Percentiles rank a stretch among this genome's conserved stretches.
phyloP scores from a whole-genome alignment of 257 asterid genomes.

The Jacaranda mimosifolia region DNA sequence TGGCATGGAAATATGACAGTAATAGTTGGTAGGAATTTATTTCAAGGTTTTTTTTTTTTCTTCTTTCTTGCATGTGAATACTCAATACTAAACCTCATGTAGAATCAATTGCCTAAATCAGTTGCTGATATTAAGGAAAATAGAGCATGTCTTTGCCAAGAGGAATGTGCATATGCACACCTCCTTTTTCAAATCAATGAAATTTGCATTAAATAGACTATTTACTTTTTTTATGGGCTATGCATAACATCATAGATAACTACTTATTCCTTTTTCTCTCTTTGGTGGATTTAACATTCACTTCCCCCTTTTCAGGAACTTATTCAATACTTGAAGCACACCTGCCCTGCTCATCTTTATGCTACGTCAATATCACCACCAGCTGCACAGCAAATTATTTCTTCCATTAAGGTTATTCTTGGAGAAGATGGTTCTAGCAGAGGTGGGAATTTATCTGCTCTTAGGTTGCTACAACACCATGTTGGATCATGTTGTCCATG shows the following conservation, averaged over 20 bases:
- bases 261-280: background rate
- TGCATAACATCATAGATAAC: background rate
- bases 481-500: background rate
- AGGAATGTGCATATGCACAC: background rate
- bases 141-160: background rate
- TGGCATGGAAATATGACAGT: background rate
- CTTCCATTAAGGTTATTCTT: slow-evolving; percentile 72
- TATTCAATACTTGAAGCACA: slow-evolving; percentile 64
- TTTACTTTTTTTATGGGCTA: background rate
- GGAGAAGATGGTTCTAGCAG: slow-evolving; percentile 86
- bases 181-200: background rate
- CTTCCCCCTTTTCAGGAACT: slow-evolving; percentile 54
- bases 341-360: slow-evolving; percentile 83
- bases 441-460: slow-evolving; percentile 48
- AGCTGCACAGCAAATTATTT: slow-evolving; percentile 76
- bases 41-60: background rate
- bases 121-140: background rate
- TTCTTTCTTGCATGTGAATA: background rate
- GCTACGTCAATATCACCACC: slow-evolving; percentile 86
- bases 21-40: background rate
- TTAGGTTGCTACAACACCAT: slow-evolving; percentile 5
- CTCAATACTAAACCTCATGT: background rate
- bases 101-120: background rate
- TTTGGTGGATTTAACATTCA: background rate
- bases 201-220: background rate